Percentiles rank a stretch among this genome's conserved stretches.
Evolutionary conservation across 2,329 filamentous ascomycete genomes (phyloP).

Genomic region (Aspergillus spinulosporus): DNA sequence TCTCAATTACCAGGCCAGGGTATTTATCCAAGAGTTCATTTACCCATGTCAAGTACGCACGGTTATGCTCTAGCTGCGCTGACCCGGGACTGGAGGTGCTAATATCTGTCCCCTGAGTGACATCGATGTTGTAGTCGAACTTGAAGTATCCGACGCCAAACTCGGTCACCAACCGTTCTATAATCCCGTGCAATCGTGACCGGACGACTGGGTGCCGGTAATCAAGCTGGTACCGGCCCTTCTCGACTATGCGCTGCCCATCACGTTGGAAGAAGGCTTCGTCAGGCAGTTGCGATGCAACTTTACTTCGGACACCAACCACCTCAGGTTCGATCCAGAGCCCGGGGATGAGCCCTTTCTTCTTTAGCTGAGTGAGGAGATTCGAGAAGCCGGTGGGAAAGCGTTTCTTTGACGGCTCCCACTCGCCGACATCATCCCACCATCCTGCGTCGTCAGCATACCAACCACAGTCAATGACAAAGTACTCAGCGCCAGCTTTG

Average conservation of each 20-base stretch:
- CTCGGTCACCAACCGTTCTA: conserved; percentile 26
- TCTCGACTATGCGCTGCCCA: conserved; percentile 34
- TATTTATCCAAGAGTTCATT: conserved; percentile 27
- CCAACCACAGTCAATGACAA: conserved; percentile 42
- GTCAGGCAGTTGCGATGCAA: conserved; percentile 27
- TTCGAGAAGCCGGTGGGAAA: conserved; percentile 35
- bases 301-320: conserved; percentile 32
- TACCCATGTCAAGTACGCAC: conserved; percentile 38
- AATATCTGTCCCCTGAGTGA: conserved; percentile 36
- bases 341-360: conserved; percentile 31
- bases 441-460: conserved; percentile 39
- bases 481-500: conserved; percentile 35
- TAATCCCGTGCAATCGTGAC: conserved; percentile 25
- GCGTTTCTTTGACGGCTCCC: conserved; percentile 34
- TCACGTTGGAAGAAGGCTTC: conserved; percentile 38
- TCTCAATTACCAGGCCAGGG: conserved; percentile 38
- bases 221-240: conserved; percentile 38
- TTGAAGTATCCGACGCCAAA: conserved; percentile 39
- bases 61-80: conserved; percentile 33
- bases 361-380: conserved; percentile 28
- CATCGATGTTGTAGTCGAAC: conserved; percentile 43
- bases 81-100: conserved; percentile 25
- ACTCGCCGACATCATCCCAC: conserved; percentile 42
- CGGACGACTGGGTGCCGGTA: conserved; percentile 31
- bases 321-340: conserved; percentile 43